Evolutionary conservation across 352 stramenopile genomes (phyloP).

Genomic region (Phytophthora hibernalis): DNA sequence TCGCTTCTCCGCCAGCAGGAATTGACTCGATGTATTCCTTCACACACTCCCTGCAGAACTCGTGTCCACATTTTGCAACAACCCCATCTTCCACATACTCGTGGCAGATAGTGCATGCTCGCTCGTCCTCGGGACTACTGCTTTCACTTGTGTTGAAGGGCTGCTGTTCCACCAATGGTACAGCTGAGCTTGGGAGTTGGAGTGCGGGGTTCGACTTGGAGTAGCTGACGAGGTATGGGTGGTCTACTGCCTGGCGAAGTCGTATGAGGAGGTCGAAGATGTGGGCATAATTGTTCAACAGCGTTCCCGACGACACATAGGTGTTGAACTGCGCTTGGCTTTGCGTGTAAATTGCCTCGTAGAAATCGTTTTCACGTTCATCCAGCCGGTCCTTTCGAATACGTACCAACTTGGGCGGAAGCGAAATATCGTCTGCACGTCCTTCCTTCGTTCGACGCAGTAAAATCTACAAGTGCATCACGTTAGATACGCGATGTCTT

Average conservation of each 20-base stretch:
- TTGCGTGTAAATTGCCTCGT: slow-evolving; percentile 98
- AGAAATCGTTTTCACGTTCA: slow-evolving; percentile 98
- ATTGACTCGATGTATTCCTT: slow-evolving; percentile 84
- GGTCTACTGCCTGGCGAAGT: slow-evolving; percentile 97
- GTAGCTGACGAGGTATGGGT: slow-evolving; percentile 97
- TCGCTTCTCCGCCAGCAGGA: slow-evolving; percentile 56
- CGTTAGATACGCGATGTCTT: slow-evolving; percentile 4
- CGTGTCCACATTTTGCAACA: slow-evolving; percentile 88
- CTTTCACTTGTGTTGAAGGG: slow-evolving; percentile 50
- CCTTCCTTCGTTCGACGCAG: slow-evolving; percentile 98
- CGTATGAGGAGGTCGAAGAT: slow-evolving; percentile 98
- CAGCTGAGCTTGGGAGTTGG: slow-evolving; percentile 56
- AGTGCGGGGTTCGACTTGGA: slow-evolving; percentile 88
- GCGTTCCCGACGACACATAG: slow-evolving; percentile 96
- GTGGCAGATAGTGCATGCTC: slow-evolving; percentile 92
- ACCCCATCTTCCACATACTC: slow-evolving; percentile 93
- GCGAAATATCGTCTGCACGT: slow-evolving; percentile 94
- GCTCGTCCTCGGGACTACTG: slow-evolving; percentile 36
- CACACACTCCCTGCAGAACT: slow-evolving; percentile 93
- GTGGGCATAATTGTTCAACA: slow-evolving; percentile 99
- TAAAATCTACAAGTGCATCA: slow-evolving; percentile 81
- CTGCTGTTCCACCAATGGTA: slow-evolving; percentile 67
- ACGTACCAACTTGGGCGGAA: slow-evolving; percentile 89
- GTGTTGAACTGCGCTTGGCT: slow-evolving; percentile 98
- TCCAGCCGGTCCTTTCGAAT: slow-evolving; percentile 88